Conservation (phyloP, 225 moss, liverwort and hornwort genomes). For the Neckera pumila region DNA sequence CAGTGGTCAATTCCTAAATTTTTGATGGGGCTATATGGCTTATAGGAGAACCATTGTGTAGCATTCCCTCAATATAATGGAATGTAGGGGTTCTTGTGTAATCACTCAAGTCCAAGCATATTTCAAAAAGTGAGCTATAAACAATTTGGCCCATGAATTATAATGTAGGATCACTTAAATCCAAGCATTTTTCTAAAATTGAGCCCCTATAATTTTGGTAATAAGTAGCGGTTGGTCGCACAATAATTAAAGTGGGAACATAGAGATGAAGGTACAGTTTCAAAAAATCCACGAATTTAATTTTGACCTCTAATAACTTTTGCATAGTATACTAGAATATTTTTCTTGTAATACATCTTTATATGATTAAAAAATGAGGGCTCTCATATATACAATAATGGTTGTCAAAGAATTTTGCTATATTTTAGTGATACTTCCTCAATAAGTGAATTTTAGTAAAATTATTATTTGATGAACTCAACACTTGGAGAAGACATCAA, state of each 20-base stretch:
- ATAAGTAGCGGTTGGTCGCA: not conserved
- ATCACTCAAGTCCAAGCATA: not conserved
- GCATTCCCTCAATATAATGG: not conserved
- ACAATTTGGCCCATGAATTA: not conserved
- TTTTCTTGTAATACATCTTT: not conserved
- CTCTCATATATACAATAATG: not conserved
- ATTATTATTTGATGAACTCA: not conserved
- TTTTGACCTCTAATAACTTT: not conserved
- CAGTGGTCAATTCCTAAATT: not conserved
- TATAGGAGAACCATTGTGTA: not conserved
- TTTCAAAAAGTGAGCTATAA: not conserved
- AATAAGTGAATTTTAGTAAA: not conserved
- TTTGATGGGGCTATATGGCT: not conserved
- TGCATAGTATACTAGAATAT: no score
- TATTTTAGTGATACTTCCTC: not conserved
- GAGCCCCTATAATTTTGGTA: not conserved
- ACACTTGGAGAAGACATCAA: not conserved
- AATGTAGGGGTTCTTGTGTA: no score
- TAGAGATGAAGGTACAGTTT: fast-evolving
- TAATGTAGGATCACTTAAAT: not conserved
- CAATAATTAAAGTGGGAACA: not conserved
- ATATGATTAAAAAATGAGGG: not conserved
- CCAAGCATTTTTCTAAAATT: not conserved
- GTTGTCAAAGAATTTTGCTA: not conserved
- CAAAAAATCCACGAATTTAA: not conserved